These are phyloP conservation scores for Theileria sp. DNA, from an alignment of 169 alveolate genomes.

Conservation along the genomic window DNA sequence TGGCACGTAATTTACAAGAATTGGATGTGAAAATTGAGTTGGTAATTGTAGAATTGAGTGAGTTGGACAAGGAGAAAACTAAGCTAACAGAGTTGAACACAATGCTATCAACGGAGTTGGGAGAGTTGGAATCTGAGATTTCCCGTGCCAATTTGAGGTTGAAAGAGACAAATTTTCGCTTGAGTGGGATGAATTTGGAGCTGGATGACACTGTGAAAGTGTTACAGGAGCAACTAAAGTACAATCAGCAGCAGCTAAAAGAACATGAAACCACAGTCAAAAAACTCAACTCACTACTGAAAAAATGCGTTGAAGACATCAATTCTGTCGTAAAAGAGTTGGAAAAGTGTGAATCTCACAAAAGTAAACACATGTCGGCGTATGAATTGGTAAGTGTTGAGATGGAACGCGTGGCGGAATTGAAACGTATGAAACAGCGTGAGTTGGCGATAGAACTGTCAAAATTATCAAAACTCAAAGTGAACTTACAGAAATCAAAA, in stretches of 20 bases:
- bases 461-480: constrained; percentile 29
- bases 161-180: too few relatives aligned
- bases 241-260: constrained; percentile 7
- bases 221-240: constrained; percentile 23
- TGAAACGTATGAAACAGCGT: constrained; percentile 32
- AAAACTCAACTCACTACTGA: neutral
- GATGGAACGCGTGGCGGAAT: constrained; percentile 23
- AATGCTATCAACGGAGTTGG: too few relatives aligned
- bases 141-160: too few relatives aligned
- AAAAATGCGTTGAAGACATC: constrained; percentile 27
- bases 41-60: too few relatives aligned
- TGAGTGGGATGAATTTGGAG: neutral
- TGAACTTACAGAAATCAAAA: constrained; percentile 32
- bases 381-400: neutral
- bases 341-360: neutral
- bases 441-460: constrained; percentile 22
- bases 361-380: neutral
- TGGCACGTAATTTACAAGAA: too few relatives aligned
- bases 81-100: too few relatives aligned
- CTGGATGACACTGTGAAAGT: constrained; percentile 4
- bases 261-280: constrained; percentile 22
- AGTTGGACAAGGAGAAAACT: too few relatives aligned
- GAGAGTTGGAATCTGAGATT: too few relatives aligned
- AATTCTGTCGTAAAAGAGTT: constrained; percentile 11
- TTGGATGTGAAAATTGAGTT: too few relatives aligned